phyloP scores from a whole-genome alignment of 2,329 filamentous ascomycete genomes.

The Colletotrichum cordylinicola region DNA sequence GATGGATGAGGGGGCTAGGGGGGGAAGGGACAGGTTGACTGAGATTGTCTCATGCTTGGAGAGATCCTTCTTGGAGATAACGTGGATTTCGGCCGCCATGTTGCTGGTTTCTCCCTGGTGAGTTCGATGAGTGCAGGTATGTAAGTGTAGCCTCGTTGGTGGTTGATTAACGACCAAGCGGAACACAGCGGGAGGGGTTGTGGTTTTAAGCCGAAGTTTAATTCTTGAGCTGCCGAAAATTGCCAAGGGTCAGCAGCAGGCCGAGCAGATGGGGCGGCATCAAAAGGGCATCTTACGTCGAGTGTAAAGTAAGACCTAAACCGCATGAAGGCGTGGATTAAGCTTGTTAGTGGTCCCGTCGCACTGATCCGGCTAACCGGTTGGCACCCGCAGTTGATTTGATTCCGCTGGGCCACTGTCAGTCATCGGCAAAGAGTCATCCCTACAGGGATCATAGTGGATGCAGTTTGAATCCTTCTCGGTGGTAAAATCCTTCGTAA shows the following conservation, averaged over 20 bases:
- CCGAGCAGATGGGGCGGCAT: neutral
- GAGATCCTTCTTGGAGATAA: conserved; percentile 32
- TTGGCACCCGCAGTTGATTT: neutral
- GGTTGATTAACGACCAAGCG: neutral
- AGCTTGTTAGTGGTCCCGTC: neutral
- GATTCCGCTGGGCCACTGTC: neutral
- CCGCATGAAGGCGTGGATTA: neutral
- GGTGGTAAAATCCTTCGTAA: neutral
- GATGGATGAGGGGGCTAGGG: conserved; percentile 31
- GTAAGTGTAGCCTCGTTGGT: neutral
- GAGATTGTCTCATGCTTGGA: conserved; percentile 24
- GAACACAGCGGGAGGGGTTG: neutral
- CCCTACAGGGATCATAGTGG: neutral
- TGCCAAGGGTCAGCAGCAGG: neutral
- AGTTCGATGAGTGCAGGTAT: neutral
- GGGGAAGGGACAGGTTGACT: neutral
- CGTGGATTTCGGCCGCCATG: conserved; percentile 27
- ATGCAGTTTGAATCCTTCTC: neutral
- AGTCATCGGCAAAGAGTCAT: neutral
- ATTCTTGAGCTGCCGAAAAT: neutral
- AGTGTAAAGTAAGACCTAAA: neutral
- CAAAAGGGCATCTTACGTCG: neutral
- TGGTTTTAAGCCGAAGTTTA: neutral
- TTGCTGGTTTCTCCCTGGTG: neutral
- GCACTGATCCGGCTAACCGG: neutral